Evolutionary conservation across 805 yeast species (phyloP).

Genomic region (Ogataea neopini): DNA sequence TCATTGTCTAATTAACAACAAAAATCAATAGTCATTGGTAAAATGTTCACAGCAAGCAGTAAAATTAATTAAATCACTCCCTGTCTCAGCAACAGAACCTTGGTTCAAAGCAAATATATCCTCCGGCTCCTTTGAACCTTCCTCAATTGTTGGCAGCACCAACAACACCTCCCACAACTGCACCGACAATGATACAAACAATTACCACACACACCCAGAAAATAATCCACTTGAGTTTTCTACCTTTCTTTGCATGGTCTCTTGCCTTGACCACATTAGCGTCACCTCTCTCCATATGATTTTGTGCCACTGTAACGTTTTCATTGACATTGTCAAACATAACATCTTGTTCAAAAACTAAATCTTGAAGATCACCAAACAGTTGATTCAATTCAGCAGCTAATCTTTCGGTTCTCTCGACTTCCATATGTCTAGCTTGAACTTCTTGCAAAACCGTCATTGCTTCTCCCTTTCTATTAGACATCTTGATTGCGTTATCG

Average conservation of each 20-base stretch:
- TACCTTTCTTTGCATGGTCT: conserved; percentile 80
- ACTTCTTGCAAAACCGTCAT: conserved; percentile 94
- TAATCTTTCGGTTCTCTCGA: conserved; percentile 90
- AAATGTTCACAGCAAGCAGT: not conserved
- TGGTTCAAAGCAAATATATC: conserved; percentile 4
- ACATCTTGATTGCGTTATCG: conserved; percentile 85
- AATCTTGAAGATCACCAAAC: conserved; percentile 93
- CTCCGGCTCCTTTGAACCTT: not conserved
- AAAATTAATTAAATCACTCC: not conserved
- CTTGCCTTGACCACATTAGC: conserved; percentile 93
- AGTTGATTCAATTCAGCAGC: conserved; percentile 94
- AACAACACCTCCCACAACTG: conserved; percentile 61
- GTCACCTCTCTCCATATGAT: conserved; percentile 89
- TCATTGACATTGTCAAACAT: conserved; percentile 81
- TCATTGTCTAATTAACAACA: not conserved
- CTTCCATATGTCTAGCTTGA: conserved; percentile 92
- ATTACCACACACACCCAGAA: conserved; percentile 61
- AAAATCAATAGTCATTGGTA: not conserved
- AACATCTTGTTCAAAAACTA: conserved; percentile 94
- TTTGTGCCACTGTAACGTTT: conserved; percentile 79
- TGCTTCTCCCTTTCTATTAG: conserved; percentile 92
- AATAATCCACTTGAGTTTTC: conserved; percentile 90
- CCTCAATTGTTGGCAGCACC: conserved; percentile 30
- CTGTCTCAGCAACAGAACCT: conserved; percentile 1
- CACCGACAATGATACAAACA: conserved; percentile 63